A percentile compares a stretch with the other conserved stretches of the same genome.
Conservation (phyloP, 2,329 filamentous ascomycete genomes). For the Macroventuria anomochaeta region DNA sequence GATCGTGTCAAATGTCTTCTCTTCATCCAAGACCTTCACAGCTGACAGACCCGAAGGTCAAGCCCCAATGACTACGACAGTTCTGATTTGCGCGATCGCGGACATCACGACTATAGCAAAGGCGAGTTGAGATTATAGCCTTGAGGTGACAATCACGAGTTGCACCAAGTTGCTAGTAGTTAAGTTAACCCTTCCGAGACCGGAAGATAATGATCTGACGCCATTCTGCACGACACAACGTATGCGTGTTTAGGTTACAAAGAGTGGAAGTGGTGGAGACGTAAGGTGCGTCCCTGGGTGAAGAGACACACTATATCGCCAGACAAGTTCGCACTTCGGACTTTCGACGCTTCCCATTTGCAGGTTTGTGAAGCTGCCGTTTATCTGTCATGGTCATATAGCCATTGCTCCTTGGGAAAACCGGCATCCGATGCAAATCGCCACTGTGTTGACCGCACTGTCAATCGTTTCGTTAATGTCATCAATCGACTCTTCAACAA, state of each 20-base stretch:
- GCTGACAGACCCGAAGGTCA: slow-evolving; percentile 8
- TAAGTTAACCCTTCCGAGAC: background rate
- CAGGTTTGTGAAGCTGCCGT: background rate
- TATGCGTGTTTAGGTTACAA: background rate
- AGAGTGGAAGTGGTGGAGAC: slow-evolving; percentile 4
- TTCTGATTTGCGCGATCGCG: background rate
- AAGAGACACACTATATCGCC: background rate
- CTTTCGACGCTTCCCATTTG: background rate
- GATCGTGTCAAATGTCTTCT: slow-evolving; percentile 61
- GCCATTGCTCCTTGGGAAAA: background rate
- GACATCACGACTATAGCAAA: background rate
- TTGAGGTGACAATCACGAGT: too few species aligned
- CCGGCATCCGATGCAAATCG: background rate
- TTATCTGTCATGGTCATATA: background rate
- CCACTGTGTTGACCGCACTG: background rate
- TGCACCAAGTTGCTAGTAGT: background rate
- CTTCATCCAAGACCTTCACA: slow-evolving; percentile 33
- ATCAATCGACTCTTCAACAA: background rate
- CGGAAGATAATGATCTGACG: background rate
- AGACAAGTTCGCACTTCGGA: slow-evolving; percentile 1
- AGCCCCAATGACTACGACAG: slow-evolving; percentile 7
- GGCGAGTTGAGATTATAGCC: too few species aligned
- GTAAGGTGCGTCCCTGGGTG: slow-evolving; percentile 1
- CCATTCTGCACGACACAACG: slow-evolving; percentile 12
- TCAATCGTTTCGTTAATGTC: slow-evolving; percentile 2